Evolutionary conservation across 2,329 filamentous ascomycete genomes (phyloP).

Genomic region (Arthrinium puccinioides): DNA sequence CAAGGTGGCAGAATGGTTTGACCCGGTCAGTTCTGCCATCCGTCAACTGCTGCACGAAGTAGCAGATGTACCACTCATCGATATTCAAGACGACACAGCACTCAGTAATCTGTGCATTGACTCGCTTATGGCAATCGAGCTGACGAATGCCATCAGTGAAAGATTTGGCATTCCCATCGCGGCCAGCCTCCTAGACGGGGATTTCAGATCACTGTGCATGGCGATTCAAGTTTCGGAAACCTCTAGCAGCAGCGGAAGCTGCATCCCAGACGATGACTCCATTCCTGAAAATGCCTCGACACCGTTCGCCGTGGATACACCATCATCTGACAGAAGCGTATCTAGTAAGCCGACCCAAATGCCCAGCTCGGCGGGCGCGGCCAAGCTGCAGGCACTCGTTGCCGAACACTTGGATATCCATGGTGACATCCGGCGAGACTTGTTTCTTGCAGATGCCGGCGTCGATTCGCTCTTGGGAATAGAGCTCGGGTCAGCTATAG

Average conservation of each 20-base stretch:
- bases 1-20: not conserved
- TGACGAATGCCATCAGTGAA: constrained; percentile 7
- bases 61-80: constrained; percentile 9
- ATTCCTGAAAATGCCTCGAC: not conserved
- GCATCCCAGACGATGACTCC: not conserved
- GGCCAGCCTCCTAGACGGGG: not conserved
- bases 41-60: constrained; percentile 11
- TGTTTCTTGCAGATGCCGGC: not conserved
- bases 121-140: constrained; percentile 11
- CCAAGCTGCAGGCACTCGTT: not conserved
- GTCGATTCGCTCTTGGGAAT: not conserved
- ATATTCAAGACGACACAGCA: constrained; percentile 3
- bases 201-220: not conserved
- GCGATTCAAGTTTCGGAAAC: not conserved
- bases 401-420: not conserved
- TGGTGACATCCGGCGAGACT: not conserved
- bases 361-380: not conserved
- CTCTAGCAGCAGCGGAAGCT: not conserved
- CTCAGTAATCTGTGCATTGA: constrained; percentile 12
- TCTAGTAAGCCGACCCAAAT: not conserved
- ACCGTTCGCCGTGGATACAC: not conserved
- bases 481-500: not conserved
- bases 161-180: not conserved
- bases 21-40: constrained; percentile 1
- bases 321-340: not conserved